Evolutionary conservation across 2,329 filamentous ascomycete genomes (phyloP).

Genomic region (Arthrinium puccinioides): DNA sequence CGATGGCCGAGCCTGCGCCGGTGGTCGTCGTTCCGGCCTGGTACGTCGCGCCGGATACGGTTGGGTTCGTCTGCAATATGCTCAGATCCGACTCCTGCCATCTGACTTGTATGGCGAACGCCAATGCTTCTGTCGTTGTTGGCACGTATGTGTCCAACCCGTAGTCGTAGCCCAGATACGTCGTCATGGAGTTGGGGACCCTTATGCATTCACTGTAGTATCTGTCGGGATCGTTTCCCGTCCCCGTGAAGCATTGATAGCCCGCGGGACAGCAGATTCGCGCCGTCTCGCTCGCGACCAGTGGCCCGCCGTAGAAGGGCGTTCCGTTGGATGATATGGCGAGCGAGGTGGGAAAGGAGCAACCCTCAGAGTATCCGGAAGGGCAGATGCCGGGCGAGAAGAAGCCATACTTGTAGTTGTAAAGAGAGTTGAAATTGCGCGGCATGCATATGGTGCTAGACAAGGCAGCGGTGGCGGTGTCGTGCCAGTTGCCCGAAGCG

Average conservation of each 20-base stretch:
- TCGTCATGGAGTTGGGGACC: not conserved
- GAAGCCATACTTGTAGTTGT: constrained; percentile 1
- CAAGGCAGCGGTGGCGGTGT: not conserved
- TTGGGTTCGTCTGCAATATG: constrained; percentile 1
- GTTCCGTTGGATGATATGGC: not conserved
- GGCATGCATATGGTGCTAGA: constrained; percentile 3
- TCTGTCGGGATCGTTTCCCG: not conserved
- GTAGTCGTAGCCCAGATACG: not conserved
- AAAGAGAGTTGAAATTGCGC: not conserved
- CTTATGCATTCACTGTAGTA: constrained; percentile 2
- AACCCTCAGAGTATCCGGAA: constrained; percentile 1
- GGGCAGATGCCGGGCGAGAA: constrained; percentile 5
- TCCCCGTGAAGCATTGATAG: not conserved
- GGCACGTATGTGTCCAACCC: not conserved
- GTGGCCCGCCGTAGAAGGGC: not conserved
- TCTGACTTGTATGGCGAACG: constrained; percentile 1
- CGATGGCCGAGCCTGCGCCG: not conserved
- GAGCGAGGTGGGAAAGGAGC: not conserved
- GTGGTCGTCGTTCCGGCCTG: no score
- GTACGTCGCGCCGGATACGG: constrained; percentile 1
- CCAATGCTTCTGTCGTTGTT: not conserved
- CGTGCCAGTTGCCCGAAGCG: not conserved
- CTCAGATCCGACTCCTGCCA: constrained; percentile 2
- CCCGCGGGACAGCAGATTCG: constrained; percentile 3
- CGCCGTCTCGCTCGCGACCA: not conserved